These are phyloP conservation scores for Suhomyces choctaworum DNA, from an alignment of 1,139 yeast species.

Conservation along the genomic window DNA sequence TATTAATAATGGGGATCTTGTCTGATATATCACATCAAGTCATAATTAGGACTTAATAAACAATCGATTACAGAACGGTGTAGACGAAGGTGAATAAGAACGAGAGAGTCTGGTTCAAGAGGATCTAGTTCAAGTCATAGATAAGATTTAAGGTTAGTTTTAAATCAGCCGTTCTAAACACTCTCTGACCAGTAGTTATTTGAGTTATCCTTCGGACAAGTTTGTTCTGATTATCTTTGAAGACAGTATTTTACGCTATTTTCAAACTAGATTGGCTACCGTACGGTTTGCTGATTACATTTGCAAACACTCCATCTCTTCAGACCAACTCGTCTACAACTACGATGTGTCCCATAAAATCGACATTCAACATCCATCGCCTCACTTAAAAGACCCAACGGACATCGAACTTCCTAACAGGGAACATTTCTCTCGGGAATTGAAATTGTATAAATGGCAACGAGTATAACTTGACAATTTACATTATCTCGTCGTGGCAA, in stretches of 20 bases:
- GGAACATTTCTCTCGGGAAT: constrained; percentile 55
- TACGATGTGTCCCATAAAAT: constrained; percentile 51
- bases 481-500: constrained; percentile 72
- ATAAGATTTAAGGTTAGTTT: too few species aligned
- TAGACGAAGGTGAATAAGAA: neutral
- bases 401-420: constrained; percentile 63
- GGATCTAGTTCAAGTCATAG: too few species aligned
- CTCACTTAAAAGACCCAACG: constrained; percentile 50
- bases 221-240: too few species aligned
- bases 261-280: too few species aligned
- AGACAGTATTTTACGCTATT: too few species aligned
- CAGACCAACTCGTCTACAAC: constrained; percentile 1
- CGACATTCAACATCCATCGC: constrained; percentile 65
- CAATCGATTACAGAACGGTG: constrained; percentile 8
- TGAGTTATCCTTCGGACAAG: too few species aligned
- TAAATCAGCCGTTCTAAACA: too few species aligned
- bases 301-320: too few species aligned
- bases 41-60: constrained; percentile 13
- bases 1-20: constrained; percentile 13
- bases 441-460: constrained; percentile 53
- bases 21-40: constrained; percentile 11
- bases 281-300: too few species aligned
- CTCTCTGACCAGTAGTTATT: too few species aligned
- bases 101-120: neutral
- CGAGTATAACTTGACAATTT: constrained; percentile 62